Evolutionary conservation across 306 rosid species (phyloP), one percentile per base, ranked within the genome.

Genomic region (Arachis stenosperma): DNA sequence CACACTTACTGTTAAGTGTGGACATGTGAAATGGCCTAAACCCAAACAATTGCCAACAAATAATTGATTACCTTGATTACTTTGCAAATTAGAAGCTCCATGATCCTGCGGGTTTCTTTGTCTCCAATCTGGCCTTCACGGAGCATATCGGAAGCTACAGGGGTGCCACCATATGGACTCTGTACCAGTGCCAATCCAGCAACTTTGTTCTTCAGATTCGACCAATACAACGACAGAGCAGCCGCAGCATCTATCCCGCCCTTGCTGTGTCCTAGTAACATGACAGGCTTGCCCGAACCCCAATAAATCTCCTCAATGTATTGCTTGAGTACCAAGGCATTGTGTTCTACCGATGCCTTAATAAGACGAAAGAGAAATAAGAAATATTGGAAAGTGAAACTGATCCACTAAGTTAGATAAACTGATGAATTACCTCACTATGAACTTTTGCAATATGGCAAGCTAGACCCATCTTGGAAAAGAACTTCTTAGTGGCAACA

Each of bases 371-470:
- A 50, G 62, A 22, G 15, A 68, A 57, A 5, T 48, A 40, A 33
- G 37, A 33, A 59, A 68, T 29, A 13, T 41, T 17, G 70, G 54
- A 51, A 39, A 44, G n/a, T 17, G 50, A 52, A 15, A 48, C 60
- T 30, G 67, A 61, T 44, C 22, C 66, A 67, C 7, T 10, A 43
- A 73, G 36, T 58, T 63, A 7, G 11, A 41, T 48, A n/a, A 55
- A 56, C 14, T 33, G 4, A 62, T 76, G 51, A 41, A 75, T 66
- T 77, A 87, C 98, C 96, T 90, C 93, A 29, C 96, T 90, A 41
- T 90, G 90, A 77, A 93, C 88, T 84, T 87, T 90, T 44, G 98
- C 96, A 75, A 93, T 87, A 72, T 87, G 93, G 83, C 96, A 89
- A 71, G 88, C 86, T 76, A 90, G 78, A 77, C 98, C 97, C 97